These are phyloP conservation scores for Rhizopus sp. DNA, from an alignment of 371 early-diverging fungal genomes.

Conservation along the genomic window DNA sequence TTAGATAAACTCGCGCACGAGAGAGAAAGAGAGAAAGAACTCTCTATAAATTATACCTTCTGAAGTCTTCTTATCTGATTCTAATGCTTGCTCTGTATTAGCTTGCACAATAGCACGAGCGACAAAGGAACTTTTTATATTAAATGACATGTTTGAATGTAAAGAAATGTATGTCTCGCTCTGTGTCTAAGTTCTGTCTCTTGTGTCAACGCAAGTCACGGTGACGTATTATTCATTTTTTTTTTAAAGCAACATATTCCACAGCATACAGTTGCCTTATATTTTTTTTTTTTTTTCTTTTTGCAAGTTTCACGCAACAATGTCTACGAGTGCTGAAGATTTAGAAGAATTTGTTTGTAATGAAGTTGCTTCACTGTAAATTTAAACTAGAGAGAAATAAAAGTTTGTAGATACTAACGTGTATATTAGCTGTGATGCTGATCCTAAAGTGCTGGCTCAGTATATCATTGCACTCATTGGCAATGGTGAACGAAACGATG, in stretches of 20 bases:
- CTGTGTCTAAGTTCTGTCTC: not conserved
- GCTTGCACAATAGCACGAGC: conserved; percentile 35
- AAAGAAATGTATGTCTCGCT: not conserved
- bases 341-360: conserved; percentile 48
- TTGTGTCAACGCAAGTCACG: conserved; percentile 7
- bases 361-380: conserved; percentile 56
- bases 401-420: conserved; percentile 1
- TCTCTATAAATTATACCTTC: conserved; percentile 9
- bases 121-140: conserved; percentile 41
- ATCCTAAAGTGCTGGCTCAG: conserved; percentile 76
- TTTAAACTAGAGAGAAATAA: conserved; percentile 4
- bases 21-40: not conserved
- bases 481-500: conserved; percentile 56
- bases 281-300: conserved; percentile 10
- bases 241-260: not conserved
- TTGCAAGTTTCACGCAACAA: not conserved
- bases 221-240: conserved; percentile 11
- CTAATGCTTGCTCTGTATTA: conserved; percentile 26
- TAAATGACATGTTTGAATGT: conserved; percentile 27
- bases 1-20: not conserved
- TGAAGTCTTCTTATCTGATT: conserved; percentile 7
- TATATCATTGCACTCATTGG: conserved; percentile 79
- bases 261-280: not conserved
- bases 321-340: conserved; percentile 20
- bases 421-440: conserved; percentile 74